Conservation (phyloP, 2,329 filamentous ascomycete species). For the Raffaelea deltoideospora region DNA sequence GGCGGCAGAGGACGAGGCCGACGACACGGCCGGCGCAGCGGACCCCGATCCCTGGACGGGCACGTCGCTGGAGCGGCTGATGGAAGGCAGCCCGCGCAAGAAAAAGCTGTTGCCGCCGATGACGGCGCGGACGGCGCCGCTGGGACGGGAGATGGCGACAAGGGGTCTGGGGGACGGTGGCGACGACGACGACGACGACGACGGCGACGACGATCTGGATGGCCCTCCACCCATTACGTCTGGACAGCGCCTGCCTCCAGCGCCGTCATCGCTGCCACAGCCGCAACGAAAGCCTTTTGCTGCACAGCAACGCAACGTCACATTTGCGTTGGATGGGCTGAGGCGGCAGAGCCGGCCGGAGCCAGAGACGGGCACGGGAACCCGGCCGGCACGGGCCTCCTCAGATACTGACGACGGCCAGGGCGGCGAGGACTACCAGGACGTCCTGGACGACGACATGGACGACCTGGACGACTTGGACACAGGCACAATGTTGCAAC, state of each 20-base stretch:
- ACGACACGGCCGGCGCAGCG: slow-evolving; percentile 7
- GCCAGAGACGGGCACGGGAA: not conserved
- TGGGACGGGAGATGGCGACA: not conserved
- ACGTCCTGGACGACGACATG: not conserved
- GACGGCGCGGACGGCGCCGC: slow-evolving; percentile 1
- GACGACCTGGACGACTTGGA: slow-evolving; percentile 2
- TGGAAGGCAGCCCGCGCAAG: slow-evolving; percentile 21
- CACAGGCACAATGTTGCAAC: slow-evolving; percentile 3
- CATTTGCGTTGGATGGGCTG: too few species aligned
- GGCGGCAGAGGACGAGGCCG: slow-evolving; percentile 14
- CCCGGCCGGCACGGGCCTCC: slow-evolving; percentile 1
- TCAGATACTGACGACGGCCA: not conserved
- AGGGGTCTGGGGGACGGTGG: too few species aligned
- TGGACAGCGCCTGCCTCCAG: too few species aligned
- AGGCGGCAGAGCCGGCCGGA: not conserved
- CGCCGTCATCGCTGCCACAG: too few species aligned
- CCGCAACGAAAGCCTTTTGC: too few species aligned
- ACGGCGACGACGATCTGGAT: slow-evolving; percentile 3
- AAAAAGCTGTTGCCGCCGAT: slow-evolving; percentile 8
- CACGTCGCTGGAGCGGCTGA: slow-evolving; percentile 25
- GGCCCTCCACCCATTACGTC: not conserved
- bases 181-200: slow-evolving; percentile 1
- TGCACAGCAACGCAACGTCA: too few species aligned
- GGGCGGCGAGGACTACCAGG: not conserved
- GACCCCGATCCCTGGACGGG: slow-evolving; percentile 15